Evolutionary conservation across 2,329 filamentous ascomycete species (phyloP).

Genomic region (Pseudogymnoascus pannorum): DNA sequence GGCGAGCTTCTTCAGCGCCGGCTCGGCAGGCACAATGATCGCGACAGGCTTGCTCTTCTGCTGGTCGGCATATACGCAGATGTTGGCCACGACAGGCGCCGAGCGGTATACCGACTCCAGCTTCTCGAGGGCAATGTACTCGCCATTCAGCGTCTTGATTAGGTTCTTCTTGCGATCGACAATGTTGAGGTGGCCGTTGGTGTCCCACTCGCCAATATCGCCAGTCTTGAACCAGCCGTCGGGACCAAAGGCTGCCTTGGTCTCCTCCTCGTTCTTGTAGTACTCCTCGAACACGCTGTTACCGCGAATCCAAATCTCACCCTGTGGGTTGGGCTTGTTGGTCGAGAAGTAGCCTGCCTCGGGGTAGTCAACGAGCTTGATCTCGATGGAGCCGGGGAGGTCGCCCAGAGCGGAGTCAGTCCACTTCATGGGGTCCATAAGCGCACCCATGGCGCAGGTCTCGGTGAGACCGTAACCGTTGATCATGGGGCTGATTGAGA

Average conservation of each 20-base stretch:
- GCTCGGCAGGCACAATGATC: conserved; percentile 63
- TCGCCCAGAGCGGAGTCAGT: conserved; percentile 69
- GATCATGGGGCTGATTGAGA: conserved; percentile 88
- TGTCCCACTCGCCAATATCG: conserved; percentile 73
- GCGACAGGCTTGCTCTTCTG: conserved; percentile 72
- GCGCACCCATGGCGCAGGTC: conserved; percentile 71
- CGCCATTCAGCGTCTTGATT: conserved; percentile 88
- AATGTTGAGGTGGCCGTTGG: conserved; percentile 63
- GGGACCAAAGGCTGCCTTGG: conserved; percentile 58
- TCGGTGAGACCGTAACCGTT: conserved; percentile 89
- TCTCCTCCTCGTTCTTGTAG: conserved; percentile 79
- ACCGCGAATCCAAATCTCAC: conserved; percentile 85
- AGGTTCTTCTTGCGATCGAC: conserved; percentile 88
- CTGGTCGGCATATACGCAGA: conserved; percentile 76
- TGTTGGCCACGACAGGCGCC: conserved; percentile 65
- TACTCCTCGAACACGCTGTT: conserved; percentile 67
- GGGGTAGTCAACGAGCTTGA: conserved; percentile 83
- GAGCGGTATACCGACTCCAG: conserved; percentile 86
- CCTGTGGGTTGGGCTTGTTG: conserved; percentile 61
- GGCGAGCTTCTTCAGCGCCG: conserved; percentile 51
- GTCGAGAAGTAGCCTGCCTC: conserved; percentile 71
- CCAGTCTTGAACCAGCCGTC: conserved; percentile 87
- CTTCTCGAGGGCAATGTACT: conserved; percentile 96
- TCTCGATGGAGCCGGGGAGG: conserved; percentile 65
- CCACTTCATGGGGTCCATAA: conserved; percentile 77